Percentiles rank a stretch among this genome's conserved stretches.
phyloP scores from a whole-genome alignment of 1,284 basidiomycete genomes.

The Ceratobasidium sp. region DNA sequence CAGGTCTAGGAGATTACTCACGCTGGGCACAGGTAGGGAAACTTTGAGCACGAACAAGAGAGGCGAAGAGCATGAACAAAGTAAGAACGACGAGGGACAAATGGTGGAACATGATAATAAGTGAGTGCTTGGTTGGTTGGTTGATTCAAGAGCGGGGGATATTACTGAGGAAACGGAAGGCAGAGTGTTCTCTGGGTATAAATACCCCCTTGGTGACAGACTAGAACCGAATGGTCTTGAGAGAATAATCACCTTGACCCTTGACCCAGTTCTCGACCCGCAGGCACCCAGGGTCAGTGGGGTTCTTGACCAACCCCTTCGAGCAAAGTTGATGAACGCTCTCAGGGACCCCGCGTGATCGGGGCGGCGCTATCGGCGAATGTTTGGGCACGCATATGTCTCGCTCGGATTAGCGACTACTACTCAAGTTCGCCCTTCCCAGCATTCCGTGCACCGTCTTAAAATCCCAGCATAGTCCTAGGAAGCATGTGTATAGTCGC shows the following conservation, averaged over 20 bases:
- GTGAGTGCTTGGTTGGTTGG: neutral
- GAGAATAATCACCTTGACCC: neutral
- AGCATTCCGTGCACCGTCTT: too few relatives aligned
- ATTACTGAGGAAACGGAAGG: constrained; percentile 12
- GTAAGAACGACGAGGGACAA: constrained; percentile 25
- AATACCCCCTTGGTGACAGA: neutral
- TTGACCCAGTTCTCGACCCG: neutral
- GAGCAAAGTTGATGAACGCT: too few relatives aligned
- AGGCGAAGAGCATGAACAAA: constrained; percentile 8
- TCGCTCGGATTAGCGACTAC: too few relatives aligned
- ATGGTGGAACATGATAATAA: constrained; percentile 29
- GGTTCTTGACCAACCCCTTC: too few relatives aligned
- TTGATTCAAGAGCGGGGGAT: neutral
- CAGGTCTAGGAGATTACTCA: neutral
- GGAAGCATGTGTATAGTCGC: too few relatives aligned
- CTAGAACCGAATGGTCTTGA: constrained; percentile 1
- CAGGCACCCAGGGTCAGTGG: too few relatives aligned
- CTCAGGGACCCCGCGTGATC: too few relatives aligned
- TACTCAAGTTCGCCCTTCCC: too few relatives aligned
- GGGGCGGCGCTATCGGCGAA: too few relatives aligned
- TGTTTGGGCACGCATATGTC: too few relatives aligned
- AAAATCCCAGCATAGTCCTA: too few relatives aligned
- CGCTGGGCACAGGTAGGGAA: constrained; percentile 39
- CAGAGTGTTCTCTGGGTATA: neutral
- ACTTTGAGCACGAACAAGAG: constrained; percentile 2